A percentile compares a stretch with the other conserved stretches of the same genome.
These are phyloP conservation scores for Hyaloscypha finlandica DNA, from an alignment of 495 filamentous ascomycete genomes.

Conservation along the genomic window DNA sequence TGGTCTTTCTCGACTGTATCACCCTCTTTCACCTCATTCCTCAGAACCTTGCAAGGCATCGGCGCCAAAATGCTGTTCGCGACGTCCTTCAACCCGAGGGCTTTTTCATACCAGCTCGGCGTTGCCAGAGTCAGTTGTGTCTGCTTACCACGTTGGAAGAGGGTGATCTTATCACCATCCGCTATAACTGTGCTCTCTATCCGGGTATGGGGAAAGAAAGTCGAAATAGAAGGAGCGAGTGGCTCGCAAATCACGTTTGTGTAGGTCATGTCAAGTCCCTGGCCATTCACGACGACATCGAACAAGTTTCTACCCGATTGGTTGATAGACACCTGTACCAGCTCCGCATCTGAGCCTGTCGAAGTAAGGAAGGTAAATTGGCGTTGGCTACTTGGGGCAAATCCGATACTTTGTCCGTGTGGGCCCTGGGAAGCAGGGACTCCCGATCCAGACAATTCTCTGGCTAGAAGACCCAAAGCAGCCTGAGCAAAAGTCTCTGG, in stretches of 20 bases:
- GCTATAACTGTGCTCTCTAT: slow-evolving; percentile 76
- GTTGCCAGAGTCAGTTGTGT: slow-evolving; percentile 66
- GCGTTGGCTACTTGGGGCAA: slow-evolving; percentile 46
- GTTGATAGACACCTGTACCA: slow-evolving; percentile 58
- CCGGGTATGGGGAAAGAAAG: slow-evolving; percentile 75
- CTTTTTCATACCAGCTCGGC: slow-evolving; percentile 84
- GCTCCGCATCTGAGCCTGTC: slow-evolving; percentile 41
- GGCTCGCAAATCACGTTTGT: slow-evolving; percentile 45
- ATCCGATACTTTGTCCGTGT: slow-evolving; percentile 56
- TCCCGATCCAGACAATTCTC: slow-evolving; percentile 34
- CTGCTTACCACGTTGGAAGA: slow-evolving; percentile 83
- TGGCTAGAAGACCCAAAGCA: slow-evolving; percentile 69
- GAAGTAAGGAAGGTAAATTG: slow-evolving; percentile 54
- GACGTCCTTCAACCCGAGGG: slow-evolving; percentile 77
- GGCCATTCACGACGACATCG: slow-evolving; percentile 61
- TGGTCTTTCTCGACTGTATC: slow-evolving; percentile 82
- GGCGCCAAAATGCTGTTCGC: slow-evolving; percentile 80
- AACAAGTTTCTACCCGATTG: slow-evolving; percentile 66
- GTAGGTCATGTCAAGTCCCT: slow-evolving; percentile 39
- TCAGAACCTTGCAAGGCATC: slow-evolving; percentile 82
- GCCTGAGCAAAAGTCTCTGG: slow-evolving; percentile 80
- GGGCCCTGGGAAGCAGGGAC: slow-evolving; percentile 25
- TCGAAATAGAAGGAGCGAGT: slow-evolving; percentile 42
- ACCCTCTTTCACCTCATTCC: slow-evolving; percentile 74
- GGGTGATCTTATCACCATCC: slow-evolving; percentile 61